phyloP scores from a whole-genome alignment of 1,284 basidiomycete species.

The Trichosporon sp. region DNA sequence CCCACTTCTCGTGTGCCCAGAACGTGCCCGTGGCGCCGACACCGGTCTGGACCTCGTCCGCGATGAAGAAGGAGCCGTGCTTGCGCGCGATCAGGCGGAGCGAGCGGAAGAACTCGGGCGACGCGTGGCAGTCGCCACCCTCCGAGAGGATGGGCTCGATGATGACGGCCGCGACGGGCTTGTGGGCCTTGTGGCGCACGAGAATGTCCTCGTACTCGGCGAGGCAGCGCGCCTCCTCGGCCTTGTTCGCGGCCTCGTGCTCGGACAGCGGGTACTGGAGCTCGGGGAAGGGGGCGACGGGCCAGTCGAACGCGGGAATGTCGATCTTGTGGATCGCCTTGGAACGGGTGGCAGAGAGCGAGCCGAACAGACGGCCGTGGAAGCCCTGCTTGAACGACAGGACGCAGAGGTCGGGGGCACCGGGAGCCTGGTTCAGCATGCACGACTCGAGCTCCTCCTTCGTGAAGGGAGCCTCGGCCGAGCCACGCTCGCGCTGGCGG shows the following conservation, averaged over 20 bases:
- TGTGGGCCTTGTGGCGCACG: conserved; percentile 51
- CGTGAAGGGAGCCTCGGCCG: conserved; percentile 38
- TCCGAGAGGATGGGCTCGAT: conserved; percentile 64
- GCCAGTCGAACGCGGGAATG: conserved; percentile 64
- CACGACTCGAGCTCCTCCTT: conserved; percentile 56
- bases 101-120: conserved; percentile 60
- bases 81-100: conserved; percentile 59
- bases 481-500: conserved; percentile 45
- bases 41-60: conserved; percentile 62
- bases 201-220: conserved; percentile 51
- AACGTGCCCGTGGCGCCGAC: conserved; percentile 62
- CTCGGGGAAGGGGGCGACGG: conserved; percentile 60
- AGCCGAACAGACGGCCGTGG: conserved; percentile 60
- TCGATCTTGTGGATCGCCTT: conserved; percentile 63
- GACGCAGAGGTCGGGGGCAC: conserved; percentile 60
- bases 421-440: conserved; percentile 62
- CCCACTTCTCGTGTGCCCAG: conserved; percentile 65
- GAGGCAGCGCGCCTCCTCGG: conserved; percentile 51
- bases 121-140: conserved; percentile 63
- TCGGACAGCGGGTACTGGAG: conserved; percentile 61
- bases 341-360: conserved; percentile 60
- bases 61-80: conserved; percentile 62
- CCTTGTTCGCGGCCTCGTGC: conserved; percentile 56
- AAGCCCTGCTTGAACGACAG: conserved; percentile 62
- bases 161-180: conserved; percentile 62